Percentiles rank a stretch among this genome's conserved stretches.
These are phyloP conservation scores for Selaginella moellendorffii DNA, from an alignment of 75 land plant genomes.

Conservation along the genomic window DNA sequence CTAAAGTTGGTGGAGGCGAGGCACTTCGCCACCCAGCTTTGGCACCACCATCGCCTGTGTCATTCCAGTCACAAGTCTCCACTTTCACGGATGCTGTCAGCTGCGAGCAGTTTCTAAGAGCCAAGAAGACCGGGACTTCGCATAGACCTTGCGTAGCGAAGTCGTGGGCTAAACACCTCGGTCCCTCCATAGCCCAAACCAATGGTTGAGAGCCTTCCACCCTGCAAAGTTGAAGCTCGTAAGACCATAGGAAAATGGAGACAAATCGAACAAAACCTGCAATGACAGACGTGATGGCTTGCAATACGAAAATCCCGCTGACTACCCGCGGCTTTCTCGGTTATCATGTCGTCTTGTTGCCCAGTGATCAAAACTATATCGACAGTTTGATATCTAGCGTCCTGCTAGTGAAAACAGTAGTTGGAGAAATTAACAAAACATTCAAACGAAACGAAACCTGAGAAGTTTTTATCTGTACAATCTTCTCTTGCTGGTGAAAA, in stretches of 20 bases:
- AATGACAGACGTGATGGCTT: conserved; percentile 67
- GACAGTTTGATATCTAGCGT: too few relatives aligned
- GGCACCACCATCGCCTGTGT: not conserved
- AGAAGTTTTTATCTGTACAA: conserved; percentile 19
- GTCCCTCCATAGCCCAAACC: conserved; percentile 77
- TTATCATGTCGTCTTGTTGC: conserved; percentile 21
- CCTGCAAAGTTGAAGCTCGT: conserved; percentile 25
- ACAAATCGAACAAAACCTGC: conserved; percentile 39
- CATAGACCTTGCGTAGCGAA: conserved; percentile 42
- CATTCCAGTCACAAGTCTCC: conserved; percentile 35
- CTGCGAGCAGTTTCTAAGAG: conserved; percentile 47
- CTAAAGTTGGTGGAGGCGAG: conserved; percentile 9
- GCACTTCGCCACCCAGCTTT: conserved; percentile 5
- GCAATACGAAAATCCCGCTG: conserved; percentile 24
- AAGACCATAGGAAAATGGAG: not conserved
- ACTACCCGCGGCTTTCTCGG: conserved; percentile 10
- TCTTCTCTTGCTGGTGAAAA: conserved; percentile 53
- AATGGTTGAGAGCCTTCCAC: conserved; percentile 40
- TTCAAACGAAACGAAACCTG: conserved; percentile 12
- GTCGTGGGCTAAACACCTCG: conserved; percentile 43
- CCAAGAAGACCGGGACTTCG: conserved; percentile 39
- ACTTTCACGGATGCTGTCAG: conserved; percentile 26
- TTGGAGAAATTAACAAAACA: too few relatives aligned
- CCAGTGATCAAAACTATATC: conserved; percentile 71
- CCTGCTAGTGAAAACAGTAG: too few relatives aligned